These are phyloP conservation scores for Hermanozyma aechmeae DNA, from an alignment of 805 yeast species.

Conservation along the genomic window DNA sequence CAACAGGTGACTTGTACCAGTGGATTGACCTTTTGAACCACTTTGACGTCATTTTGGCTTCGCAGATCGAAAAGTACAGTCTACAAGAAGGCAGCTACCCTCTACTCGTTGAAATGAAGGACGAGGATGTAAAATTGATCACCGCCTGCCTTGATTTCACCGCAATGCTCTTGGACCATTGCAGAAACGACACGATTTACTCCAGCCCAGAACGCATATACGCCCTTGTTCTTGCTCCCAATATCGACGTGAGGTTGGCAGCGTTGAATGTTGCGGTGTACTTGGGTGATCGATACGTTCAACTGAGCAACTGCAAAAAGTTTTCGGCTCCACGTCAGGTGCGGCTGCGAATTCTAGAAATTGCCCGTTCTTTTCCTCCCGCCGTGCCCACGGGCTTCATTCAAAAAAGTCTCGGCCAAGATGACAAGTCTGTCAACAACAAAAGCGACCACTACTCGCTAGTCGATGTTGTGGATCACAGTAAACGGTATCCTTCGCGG, in stretches of 20 bases:
- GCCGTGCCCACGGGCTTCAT: slow-evolving; percentile 28
- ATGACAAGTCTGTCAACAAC: slow-evolving; percentile 1
- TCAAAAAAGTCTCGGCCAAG: slow-evolving; percentile 15
- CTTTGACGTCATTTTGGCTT: slow-evolving; percentile 60
- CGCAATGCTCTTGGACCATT: slow-evolving; percentile 53
- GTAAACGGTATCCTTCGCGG: slow-evolving; percentile 39
- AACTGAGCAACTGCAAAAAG: slow-evolving; percentile 28
- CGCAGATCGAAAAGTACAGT: slow-evolving; percentile 43
- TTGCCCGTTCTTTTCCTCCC: slow-evolving; percentile 50
- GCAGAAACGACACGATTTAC: slow-evolving; percentile 59
- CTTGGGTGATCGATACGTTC: slow-evolving; percentile 52
- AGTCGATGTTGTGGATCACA: slow-evolving; percentile 34
- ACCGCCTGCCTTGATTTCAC: slow-evolving; percentile 54
- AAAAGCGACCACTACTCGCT: slow-evolving; percentile 33
- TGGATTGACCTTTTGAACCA: slow-evolving; percentile 74
- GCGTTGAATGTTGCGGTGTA: slow-evolving; percentile 54
- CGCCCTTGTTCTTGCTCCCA: slow-evolving; percentile 48
- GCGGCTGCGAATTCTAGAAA: slow-evolving; percentile 38
- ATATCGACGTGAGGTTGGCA: slow-evolving; percentile 47
- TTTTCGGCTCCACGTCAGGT: slow-evolving; percentile 34
- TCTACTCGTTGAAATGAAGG: slow-evolving; percentile 35
- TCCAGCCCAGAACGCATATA: slow-evolving; percentile 56
- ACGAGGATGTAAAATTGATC: slow-evolving; percentile 38
- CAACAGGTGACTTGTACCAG: slow-evolving; percentile 59
- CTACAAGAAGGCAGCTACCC: slow-evolving; percentile 38